Conservation (phyloP, 2,329 filamentous ascomycete species). For the Ophiosphaerella narmari region DNA sequence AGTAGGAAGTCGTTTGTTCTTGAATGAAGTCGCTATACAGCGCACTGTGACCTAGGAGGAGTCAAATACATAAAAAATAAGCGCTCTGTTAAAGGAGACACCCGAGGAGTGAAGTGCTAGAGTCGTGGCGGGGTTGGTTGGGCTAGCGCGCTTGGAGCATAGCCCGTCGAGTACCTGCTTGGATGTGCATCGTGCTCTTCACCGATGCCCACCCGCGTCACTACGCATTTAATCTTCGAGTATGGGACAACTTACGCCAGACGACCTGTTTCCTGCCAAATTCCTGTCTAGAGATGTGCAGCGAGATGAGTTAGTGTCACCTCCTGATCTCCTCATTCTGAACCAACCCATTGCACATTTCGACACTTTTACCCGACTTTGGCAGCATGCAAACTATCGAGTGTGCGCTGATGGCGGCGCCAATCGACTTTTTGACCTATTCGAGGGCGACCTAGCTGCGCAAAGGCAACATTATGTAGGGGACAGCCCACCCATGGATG, state of each 20-base stretch:
- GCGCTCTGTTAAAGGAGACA: not conserved
- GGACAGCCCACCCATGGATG: conserved; percentile 4
- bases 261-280: conserved; percentile 27
- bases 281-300: conserved; percentile 29
- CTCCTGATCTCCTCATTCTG: conserved; percentile 51
- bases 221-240: conserved; percentile 1
- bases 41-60: no score
- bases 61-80: no score
- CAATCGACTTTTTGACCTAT: conserved; percentile 69
- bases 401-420: conserved; percentile 92
- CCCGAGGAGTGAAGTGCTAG: not conserved
- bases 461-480: conserved; percentile 39
- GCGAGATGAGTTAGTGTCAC: conserved; percentile 18
- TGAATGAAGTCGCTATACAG: no score
- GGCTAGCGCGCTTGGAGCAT: conserved; percentile 2
- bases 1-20: no score
- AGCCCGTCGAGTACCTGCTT: conserved; percentile 6
- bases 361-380: conserved; percentile 56
- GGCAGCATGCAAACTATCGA: conserved; percentile 62
- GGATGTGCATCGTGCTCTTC: conserved; percentile 7
- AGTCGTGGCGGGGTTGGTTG: not conserved
- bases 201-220: not conserved
- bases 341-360: conserved; percentile 51
- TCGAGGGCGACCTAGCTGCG: conserved; percentile 32
- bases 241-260: conserved; percentile 19